Conservation (phyloP, 306 rosid genomes). For the Lathyrus oleraceus region DNA sequence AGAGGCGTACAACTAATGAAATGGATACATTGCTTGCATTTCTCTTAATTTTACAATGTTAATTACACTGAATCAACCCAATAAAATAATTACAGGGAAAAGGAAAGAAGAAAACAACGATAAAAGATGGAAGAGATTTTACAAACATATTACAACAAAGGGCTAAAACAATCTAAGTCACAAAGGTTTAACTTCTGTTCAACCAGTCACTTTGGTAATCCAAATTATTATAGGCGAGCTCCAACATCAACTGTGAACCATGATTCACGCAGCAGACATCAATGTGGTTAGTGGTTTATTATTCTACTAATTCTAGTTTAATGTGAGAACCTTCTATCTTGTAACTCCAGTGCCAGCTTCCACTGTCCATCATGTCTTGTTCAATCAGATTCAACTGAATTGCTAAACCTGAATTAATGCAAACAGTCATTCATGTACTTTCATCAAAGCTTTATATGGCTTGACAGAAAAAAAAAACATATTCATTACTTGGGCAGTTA, state of each 20-base stretch:
- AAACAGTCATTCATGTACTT: constrained; percentile 4
- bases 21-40: constrained; percentile 32
- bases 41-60: constrained; percentile 29
- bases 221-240: constrained; percentile 39
- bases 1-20: constrained; percentile 22
- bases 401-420: constrained; percentile 52
- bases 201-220: constrained; percentile 48
- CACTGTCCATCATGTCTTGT: constrained; percentile 58
- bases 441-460: constrained; percentile 14
- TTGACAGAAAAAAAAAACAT: constrained; percentile 7
- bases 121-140: constrained; percentile 28
- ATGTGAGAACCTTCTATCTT: constrained; percentile 63
- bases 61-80: constrained; percentile 33
- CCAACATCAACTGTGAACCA: constrained; percentile 68
- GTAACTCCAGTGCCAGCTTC: constrained; percentile 94
- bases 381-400: constrained; percentile 59
- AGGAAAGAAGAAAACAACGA: not conserved
- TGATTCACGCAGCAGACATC: constrained; percentile 67
- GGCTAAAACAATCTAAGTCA: constrained; percentile 20
- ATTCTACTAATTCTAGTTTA: constrained; percentile 62
- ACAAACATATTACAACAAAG: constrained; percentile 30
- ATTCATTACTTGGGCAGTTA: not conserved
- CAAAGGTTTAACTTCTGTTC: constrained; percentile 66
- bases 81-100: not conserved
- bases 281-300: constrained; percentile 37